Conservation (phyloP, 176 grass and related monocot species). For the Triticum urartu region DNA sequence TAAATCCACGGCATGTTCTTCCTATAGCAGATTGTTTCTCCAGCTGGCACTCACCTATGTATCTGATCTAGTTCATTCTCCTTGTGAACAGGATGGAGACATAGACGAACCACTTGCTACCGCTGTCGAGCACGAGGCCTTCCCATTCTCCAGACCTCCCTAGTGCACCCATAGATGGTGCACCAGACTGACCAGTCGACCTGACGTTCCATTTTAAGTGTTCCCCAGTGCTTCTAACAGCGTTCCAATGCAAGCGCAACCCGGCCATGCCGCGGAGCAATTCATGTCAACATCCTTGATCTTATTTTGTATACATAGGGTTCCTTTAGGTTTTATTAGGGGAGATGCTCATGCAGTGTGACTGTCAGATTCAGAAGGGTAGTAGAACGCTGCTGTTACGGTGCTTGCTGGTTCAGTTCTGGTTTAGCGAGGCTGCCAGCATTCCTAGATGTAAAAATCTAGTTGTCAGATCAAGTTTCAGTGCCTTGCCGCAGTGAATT, state of each 20-base stretch:
- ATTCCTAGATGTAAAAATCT: constrained; percentile 2
- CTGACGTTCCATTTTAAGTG: constrained; percentile 20
- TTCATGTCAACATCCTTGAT: not conserved
- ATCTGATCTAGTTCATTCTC: constrained; percentile 9
- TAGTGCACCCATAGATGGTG: constrained; percentile 6
- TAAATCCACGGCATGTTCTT: not conserved
- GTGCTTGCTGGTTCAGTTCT: not conserved
- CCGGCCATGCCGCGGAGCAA: constrained; percentile 28
- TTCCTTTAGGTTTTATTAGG: constrained; percentile 29
- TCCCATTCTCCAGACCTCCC: not conserved
- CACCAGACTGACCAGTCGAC: constrained; percentile 18
- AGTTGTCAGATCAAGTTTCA: not conserved
- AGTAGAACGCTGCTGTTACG: constrained; percentile 3
- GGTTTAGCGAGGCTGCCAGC: constrained; percentile 10
- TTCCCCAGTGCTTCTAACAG: constrained; percentile 29
- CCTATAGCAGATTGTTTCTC: not conserved
- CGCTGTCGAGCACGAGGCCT: not conserved
- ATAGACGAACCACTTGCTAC: not conserved
- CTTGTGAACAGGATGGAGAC: constrained; percentile 14
- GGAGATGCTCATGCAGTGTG: constrained; percentile 1
- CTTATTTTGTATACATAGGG: constrained; percentile 31
- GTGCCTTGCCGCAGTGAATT: not conserved
- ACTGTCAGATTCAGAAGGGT: not conserved
- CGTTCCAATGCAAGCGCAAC: constrained; percentile 7
- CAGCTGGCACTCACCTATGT: not conserved